Conservation (phyloP, 352 stramenopile genomes). For the Phytophthora fragariae region DNA sequence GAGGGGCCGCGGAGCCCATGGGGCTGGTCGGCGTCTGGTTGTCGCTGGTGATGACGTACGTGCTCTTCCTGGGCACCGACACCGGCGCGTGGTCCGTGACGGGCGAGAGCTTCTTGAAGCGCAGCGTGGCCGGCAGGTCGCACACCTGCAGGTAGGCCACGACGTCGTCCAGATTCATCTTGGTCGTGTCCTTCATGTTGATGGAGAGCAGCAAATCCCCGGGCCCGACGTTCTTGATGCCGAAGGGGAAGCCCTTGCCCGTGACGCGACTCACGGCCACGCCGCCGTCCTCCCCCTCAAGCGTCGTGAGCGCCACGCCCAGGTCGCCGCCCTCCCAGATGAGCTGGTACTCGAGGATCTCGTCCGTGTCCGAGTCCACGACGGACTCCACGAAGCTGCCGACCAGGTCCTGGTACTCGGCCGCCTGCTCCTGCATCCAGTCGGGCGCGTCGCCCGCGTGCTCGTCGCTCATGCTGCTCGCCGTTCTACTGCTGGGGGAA, state of each 20-base stretch:
- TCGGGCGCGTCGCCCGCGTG: constrained; percentile 33
- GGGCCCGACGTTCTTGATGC: constrained; percentile 89
- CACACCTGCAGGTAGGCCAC: constrained; percentile 86
- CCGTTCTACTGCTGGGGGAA: not conserved
- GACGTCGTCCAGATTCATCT: constrained; percentile 82
- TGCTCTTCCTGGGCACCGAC: constrained; percentile 61
- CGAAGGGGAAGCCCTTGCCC: constrained; percentile 88
- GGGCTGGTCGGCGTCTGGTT: constrained; percentile 61
- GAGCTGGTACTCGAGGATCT: constrained; percentile 90
- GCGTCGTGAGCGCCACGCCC: constrained; percentile 82
- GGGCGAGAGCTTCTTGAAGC: constrained; percentile 86
- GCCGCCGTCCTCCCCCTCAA: constrained; percentile 61
- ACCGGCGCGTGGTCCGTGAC: constrained; percentile 52
- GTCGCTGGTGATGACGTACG: constrained; percentile 73
- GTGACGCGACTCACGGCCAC: constrained; percentile 86
- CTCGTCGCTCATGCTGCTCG: constrained; percentile 40
- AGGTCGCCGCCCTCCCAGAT: constrained; percentile 90
- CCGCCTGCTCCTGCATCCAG: constrained; percentile 90
- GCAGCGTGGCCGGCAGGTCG: constrained; percentile 83
- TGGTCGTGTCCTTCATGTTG: constrained; percentile 85
- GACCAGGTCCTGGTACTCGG: constrained; percentile 85
- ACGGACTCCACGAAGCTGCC: constrained; percentile 89
- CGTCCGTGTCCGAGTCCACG: constrained; percentile 82
- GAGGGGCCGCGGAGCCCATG: constrained; percentile 54
- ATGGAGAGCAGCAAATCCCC: constrained; percentile 86